phyloP scores from a whole-genome alignment of 768 basidiomycete genomes.

The Hortiboletus flavorubellus region DNA sequence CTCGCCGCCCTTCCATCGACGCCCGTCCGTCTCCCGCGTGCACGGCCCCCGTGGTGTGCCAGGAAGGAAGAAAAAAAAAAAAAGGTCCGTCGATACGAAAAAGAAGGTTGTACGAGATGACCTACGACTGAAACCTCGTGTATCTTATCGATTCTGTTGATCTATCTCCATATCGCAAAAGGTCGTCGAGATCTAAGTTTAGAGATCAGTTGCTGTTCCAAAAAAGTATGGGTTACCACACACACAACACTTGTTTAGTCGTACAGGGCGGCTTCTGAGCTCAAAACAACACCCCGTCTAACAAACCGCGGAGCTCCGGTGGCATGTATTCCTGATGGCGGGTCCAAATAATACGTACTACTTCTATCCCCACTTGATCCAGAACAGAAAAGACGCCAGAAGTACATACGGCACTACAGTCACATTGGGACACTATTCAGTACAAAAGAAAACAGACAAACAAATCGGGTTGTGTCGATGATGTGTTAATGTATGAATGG shows the following conservation, averaged over 20 bases:
- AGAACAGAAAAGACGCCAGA: constrained; percentile 12
- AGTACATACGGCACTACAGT: constrained; percentile 30
- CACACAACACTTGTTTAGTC: constrained; percentile 2
- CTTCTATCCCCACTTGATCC: constrained; percentile 20
- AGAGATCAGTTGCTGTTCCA: constrained; percentile 3
- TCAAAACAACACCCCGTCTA: not conserved
- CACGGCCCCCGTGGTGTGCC: not conserved
- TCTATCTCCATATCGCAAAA: constrained; percentile 11
- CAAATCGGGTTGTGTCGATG: constrained; percentile 27
- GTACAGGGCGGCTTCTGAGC: constrained; percentile 4
- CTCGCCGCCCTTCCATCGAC: not conserved
- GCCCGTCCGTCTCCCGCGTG: constrained; percentile 2
- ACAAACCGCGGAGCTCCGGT: constrained; percentile 33
- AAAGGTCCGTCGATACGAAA: not conserved
- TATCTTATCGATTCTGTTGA: constrained; percentile 21
- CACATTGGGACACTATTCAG: constrained; percentile 22
- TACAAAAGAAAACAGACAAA: constrained; percentile 23
- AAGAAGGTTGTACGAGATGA: not conserved
- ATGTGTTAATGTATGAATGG: constrained; percentile 29
- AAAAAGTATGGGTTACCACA: constrained; percentile 8
- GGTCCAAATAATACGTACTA: constrained; percentile 12
- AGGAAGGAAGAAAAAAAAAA: not conserved
- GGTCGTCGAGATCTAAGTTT: constrained; percentile 11
- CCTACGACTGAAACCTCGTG: constrained; percentile 9
- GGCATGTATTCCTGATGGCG: constrained; percentile 4